phyloP scores from a whole-genome alignment of 2,329 filamentous ascomycete species.

The Sodiomyces alkalinus region DNA sequence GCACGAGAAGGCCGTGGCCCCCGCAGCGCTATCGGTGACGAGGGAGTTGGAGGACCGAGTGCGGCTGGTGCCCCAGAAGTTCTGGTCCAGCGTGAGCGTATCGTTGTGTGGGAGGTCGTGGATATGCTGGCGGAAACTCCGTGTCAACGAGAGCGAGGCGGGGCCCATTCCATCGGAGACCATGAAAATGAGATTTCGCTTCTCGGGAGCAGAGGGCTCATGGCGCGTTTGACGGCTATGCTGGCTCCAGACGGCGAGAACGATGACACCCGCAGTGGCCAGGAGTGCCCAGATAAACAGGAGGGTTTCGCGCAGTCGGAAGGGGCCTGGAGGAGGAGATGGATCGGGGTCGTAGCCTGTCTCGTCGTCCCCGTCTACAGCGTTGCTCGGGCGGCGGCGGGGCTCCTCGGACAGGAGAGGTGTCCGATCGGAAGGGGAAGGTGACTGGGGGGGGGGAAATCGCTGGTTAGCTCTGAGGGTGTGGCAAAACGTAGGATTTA shows the following conservation, averaged over 20 bases:
- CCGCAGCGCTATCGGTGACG: constrained; percentile 92
- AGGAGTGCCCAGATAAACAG: constrained; percentile 72
- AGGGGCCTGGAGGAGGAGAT: constrained; percentile 11
- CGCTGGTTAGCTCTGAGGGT: too few relatives aligned
- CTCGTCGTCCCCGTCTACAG: constrained; percentile 12
- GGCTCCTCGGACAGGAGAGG: constrained; percentile 24
- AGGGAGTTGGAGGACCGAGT: constrained; percentile 73
- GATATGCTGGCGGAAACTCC: constrained; percentile 69
- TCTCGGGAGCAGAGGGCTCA: constrained; percentile 24
- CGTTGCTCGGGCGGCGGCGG: constrained; percentile 10
- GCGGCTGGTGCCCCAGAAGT: constrained; percentile 80
- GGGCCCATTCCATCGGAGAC: constrained; percentile 98
- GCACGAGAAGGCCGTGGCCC: constrained; percentile 91
- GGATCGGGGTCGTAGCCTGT: constrained; percentile 3
- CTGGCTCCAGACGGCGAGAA: constrained; percentile 64
- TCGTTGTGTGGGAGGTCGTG: constrained; percentile 60
- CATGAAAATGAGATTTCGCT: constrained; percentile 97
- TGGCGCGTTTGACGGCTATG: constrained; percentile 43
- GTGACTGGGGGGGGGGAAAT: too few relatives aligned
- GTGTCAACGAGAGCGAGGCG: constrained; percentile 72
- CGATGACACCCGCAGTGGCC: constrained; percentile 63
- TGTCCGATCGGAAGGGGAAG: constrained; percentile 25
- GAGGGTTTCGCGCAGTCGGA: constrained; percentile 51
- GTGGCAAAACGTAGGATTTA: too few relatives aligned
- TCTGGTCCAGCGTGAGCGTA: constrained; percentile 65